Evolutionary conservation across 2,329 filamentous ascomycete genomes (phyloP).

Genomic region (Zymoseptoria crescenta): DNA sequence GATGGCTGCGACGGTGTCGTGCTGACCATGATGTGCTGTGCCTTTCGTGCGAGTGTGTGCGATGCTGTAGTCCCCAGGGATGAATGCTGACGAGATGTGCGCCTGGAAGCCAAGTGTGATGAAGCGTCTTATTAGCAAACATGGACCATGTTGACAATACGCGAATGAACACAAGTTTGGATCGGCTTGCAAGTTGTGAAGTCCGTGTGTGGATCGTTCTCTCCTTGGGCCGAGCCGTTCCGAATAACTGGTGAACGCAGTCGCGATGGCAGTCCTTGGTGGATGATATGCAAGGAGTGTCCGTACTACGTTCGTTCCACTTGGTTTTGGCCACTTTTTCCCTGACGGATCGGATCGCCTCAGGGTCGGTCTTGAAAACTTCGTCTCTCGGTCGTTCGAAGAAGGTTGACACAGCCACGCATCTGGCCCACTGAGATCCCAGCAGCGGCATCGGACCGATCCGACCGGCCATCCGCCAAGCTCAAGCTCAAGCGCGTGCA

Average conservation of each 20-base stretch:
- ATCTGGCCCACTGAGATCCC: neutral
- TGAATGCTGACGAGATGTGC: neutral
- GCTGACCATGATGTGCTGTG: neutral
- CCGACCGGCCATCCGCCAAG: neutral
- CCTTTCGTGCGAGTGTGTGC: neutral
- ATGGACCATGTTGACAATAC: neutral
- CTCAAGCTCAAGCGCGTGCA: neutral
- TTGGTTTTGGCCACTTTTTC: too few species aligned
- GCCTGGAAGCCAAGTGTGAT: neutral
- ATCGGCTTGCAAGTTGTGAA: neutral
- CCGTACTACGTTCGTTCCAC: too few species aligned
- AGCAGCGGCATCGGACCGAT: too few species aligned
- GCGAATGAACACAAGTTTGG: neutral
- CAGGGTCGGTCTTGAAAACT: neutral
- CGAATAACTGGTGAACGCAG: too few species aligned
- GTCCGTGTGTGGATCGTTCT: neutral
- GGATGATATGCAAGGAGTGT: too few species aligned
- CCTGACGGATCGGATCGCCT: too few species aligned
- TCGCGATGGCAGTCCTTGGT: too few species aligned
- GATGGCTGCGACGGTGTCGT: neutral
- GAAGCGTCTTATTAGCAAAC: neutral
- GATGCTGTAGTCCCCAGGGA: neutral
- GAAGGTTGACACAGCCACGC: neutral
- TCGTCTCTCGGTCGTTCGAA: neutral
- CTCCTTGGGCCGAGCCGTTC: too few species aligned